A percentile compares a stretch with the other conserved stretches of the same genome.
Conservation (phyloP, 768 basidiomycete genomes). For the Floccularia luteovirens region DNA sequence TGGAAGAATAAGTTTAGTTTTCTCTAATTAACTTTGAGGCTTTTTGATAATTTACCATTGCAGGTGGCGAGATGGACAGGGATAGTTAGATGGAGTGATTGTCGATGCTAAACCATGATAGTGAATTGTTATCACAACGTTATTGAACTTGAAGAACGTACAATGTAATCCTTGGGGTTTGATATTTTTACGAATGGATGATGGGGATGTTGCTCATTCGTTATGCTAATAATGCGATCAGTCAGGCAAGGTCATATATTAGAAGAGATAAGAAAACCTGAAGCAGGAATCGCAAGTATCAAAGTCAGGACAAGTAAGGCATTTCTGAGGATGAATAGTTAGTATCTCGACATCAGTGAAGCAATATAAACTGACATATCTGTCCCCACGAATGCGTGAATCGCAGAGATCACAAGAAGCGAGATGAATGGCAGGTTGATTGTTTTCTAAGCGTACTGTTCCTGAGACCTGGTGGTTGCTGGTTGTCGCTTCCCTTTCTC, state of each 20-base stretch:
- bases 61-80: conserved; percentile 52
- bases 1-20: conserved; percentile 7
- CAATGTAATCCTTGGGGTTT: conserved; percentile 48
- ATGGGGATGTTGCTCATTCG: conserved; percentile 62
- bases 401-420: conserved; percentile 78
- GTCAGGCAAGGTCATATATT: conserved; percentile 5
- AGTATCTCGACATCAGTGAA: conserved; percentile 1
- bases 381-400: conserved; percentile 56
- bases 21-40: background rate
- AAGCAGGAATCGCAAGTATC: conserved; percentile 73
- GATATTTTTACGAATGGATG: conserved; percentile 67
- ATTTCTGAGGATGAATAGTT: conserved; percentile 47
- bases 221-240: conserved; percentile 37
- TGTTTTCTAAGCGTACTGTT: conserved; percentile 5
- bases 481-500: conserved; percentile 16
- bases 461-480: conserved; percentile 4
- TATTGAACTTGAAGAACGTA: conserved; percentile 23
- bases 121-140: background rate
- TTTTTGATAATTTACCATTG: conserved; percentile 33
- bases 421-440: conserved; percentile 44
- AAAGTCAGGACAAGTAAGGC: conserved; percentile 75
- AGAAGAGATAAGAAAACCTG: conserved; percentile 23
- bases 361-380: conserved; percentile 49
- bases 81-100: conserved; percentile 15
- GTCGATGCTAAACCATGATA: background rate